Evolutionary conservation across 345 rosid species (phyloP).

Genomic region (Viola odorata): DNA sequence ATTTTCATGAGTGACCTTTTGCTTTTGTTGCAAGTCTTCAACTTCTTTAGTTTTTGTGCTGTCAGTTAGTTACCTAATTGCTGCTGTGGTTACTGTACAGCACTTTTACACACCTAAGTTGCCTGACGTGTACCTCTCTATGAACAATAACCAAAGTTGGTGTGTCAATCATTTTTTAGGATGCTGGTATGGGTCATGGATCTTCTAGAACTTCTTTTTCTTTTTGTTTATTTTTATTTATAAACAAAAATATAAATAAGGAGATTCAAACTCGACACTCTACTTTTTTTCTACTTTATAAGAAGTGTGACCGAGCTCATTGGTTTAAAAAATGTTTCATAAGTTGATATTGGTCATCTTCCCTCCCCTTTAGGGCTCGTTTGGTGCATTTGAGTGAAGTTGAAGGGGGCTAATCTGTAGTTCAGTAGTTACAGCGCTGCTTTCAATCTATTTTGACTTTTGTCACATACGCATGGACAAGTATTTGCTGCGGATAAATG

Average conservation of each 20-base stretch:
- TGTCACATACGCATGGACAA: neutral
- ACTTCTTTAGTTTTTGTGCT: constrained; percentile 11
- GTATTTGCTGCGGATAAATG: no score
- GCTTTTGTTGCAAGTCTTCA: constrained; percentile 46
- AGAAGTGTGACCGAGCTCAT: no score
- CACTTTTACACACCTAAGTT: constrained; percentile 11
- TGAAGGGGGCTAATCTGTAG: constrained; percentile 23
- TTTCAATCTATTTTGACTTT: constrained; percentile 24
- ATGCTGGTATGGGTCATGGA: constrained; percentile 7
- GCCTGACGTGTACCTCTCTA: constrained; percentile 7
- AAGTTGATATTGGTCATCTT: no score
- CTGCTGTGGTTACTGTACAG: constrained; percentile 19
- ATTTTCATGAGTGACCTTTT: constrained; percentile 37
- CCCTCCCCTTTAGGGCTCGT: constrained; percentile 12
- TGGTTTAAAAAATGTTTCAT: no score
- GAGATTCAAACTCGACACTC: no score
- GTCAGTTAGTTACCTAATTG: constrained; percentile 34
- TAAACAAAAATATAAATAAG: no score
- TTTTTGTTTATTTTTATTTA: constrained; percentile 9
- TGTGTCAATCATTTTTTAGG: constrained; percentile 9
- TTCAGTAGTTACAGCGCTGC: constrained; percentile 21
- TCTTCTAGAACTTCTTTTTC: constrained; percentile 1
- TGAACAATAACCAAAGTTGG: neutral
- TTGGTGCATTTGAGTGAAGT: constrained; percentile 26
- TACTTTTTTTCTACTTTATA: no score